Evolutionary conservation across 148 eudicot genomes (phyloP).

Genomic region (Silene conica): DNA sequence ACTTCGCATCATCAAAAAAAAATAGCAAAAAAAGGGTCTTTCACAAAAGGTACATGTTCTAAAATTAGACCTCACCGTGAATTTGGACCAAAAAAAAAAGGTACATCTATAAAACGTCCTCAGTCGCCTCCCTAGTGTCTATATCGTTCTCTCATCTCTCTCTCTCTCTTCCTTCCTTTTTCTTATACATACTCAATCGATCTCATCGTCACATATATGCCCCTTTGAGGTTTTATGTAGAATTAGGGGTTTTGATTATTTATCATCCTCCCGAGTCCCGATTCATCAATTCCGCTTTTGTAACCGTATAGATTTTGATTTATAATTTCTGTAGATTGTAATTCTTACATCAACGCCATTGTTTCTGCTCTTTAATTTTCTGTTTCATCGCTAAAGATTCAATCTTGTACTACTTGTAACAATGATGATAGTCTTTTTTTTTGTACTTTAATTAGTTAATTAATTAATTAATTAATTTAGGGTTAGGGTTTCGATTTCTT

Average conservation of each 20-base stretch:
- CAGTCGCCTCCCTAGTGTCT: too few relatives aligned
- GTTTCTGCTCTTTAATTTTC: background rate
- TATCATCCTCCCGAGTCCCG: background rate
- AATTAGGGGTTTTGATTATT: slow-evolving; percentile 21
- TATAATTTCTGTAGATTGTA: background rate
- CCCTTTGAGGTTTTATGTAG: slow-evolving; percentile 6
- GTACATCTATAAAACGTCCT: too few relatives aligned
- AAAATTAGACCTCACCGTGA: too few relatives aligned
- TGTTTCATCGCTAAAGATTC: slow-evolving; percentile 8
- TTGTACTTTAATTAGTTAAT: background rate
- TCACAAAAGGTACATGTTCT: too few relatives aligned
- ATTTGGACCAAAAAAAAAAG: too few relatives aligned
- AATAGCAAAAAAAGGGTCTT: too few relatives aligned
- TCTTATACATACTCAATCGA: background rate
- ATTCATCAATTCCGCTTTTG: background rate
- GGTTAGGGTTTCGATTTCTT: slow-evolving; percentile 37
- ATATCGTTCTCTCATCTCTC: too few relatives aligned
- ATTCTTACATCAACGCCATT: slow-evolving; percentile 1
- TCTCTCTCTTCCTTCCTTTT: too few relatives aligned
- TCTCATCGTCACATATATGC: background rate
- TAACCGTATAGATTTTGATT: slow-evolving; percentile 5
- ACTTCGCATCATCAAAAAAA: too few relatives aligned
- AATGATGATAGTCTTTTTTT: background rate
- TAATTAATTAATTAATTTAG: slow-evolving; percentile 21
- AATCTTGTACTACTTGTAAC: slow-evolving; percentile 22